A percentile compares a stretch with the other conserved stretches of the same genome.
Conservation (phyloP, 345 rosid genomes). For the Gossypium thurberi region DNA sequence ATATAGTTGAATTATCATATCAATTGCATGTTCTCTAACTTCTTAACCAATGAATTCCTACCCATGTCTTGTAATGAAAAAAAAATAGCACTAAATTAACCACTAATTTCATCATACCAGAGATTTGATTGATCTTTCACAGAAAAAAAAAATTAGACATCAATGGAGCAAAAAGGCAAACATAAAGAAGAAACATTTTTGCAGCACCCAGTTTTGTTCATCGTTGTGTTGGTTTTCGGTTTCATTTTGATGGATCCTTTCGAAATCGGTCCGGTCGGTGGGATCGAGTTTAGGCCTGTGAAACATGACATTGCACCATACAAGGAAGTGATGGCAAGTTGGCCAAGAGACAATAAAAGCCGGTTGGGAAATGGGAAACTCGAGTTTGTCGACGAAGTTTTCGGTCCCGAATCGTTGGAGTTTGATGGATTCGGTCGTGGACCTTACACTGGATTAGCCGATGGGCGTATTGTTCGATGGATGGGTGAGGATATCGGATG, state of each 20-base stretch:
- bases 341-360: conserved; percentile 82
- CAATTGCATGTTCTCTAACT: conserved; percentile 22
- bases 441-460: conserved; percentile 89
- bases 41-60: conserved; percentile 11
- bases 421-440: conserved; percentile 71
- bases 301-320: conserved; percentile 84
- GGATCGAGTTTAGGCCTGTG: conserved; percentile 71
- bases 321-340: conserved; percentile 65
- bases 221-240: conserved; percentile 45
- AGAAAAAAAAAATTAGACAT: not conserved
- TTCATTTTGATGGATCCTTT: conserved; percentile 65
- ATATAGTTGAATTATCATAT: conserved; percentile 2
- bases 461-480: conserved; percentile 92
- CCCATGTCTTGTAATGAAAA: not conserved
- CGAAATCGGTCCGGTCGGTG: conserved; percentile 67
- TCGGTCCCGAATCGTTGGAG: conserved; percentile 92
- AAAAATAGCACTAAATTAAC: not conserved
- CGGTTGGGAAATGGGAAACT: conserved; percentile 55
- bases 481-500: conserved; percentile 80
- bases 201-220: conserved; percentile 43
- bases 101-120: not conserved
- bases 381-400: conserved; percentile 70
- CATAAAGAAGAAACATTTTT: conserved; percentile 32
- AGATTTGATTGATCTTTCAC: not conserved
- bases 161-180: conserved; percentile 50